Evolutionary conservation across 177 flowering plant genomes (phyloP).

Genomic region (Vitis hybrid): DNA sequence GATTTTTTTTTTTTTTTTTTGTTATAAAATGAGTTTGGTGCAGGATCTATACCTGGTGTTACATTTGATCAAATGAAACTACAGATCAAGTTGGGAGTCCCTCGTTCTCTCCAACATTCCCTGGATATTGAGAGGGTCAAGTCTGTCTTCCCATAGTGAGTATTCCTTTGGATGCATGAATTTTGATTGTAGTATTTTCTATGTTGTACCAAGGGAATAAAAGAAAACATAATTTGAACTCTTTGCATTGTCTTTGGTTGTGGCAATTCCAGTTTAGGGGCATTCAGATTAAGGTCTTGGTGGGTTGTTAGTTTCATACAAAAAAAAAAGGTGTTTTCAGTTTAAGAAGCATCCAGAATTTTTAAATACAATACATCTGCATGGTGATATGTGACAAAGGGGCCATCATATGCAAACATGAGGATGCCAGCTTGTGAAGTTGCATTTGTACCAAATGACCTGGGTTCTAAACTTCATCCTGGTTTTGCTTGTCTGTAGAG

Average conservation of each 20-base stretch:
- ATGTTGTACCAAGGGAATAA: background rate
- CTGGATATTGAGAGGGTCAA: constrained; percentile 81
- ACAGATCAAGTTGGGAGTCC: constrained; percentile 85
- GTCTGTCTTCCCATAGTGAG: constrained; percentile 95
- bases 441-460: no score
- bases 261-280: no score
- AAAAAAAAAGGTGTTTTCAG: background rate
- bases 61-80: constrained; percentile 84
- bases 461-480: no score
- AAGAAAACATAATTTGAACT: background rate
- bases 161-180: constrained; percentile 3
- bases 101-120: constrained; percentile 63
- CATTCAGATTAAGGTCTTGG: no score
- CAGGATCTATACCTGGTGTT: constrained; percentile 96
- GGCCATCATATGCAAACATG: background rate
- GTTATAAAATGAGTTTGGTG: constrained; percentile 15
- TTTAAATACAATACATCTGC: background rate
- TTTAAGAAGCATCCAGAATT: background rate
- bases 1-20: background rate
- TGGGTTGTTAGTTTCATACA: no score
- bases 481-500: no score
- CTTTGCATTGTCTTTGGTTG: no score
- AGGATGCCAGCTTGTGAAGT: background rate
- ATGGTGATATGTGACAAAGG: background rate
- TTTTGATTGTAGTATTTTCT: background rate